Percentiles rank a stretch among this genome's conserved stretches.
Evolutionary conservation across 495 filamentous ascomycete species (phyloP).

Genomic region (Symbiotaphrina buchneri): DNA sequence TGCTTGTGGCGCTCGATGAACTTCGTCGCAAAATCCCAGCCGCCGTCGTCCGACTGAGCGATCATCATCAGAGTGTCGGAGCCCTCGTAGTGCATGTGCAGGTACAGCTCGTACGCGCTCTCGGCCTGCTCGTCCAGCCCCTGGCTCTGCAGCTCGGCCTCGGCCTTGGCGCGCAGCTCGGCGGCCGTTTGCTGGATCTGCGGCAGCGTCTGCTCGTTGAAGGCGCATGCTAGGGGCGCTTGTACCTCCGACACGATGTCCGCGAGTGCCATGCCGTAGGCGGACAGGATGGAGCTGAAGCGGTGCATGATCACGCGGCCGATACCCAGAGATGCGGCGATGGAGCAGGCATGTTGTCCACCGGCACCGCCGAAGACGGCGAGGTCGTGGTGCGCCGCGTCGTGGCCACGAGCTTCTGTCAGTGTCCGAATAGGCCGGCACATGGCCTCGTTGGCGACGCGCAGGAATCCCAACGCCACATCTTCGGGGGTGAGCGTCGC

Average conservation of each 20-base stretch:
- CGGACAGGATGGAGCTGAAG: conserved; percentile 5
- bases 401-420: conserved; percentile 5
- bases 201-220: conserved; percentile 1
- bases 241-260: conserved; percentile 6
- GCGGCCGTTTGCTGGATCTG: conserved; percentile 1
- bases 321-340: conserved; percentile 5
- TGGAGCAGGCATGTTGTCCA: conserved; percentile 6
- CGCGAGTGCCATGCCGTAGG: conserved; percentile 6
- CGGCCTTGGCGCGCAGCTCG: conserved; percentile 1
- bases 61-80: conserved; percentile 31
- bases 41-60: conserved; percentile 13
- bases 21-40: too few species aligned
- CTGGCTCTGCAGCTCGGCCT: not conserved
- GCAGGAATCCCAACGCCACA: conserved; percentile 5
- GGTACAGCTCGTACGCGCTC: conserved; percentile 22
- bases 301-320: conserved; percentile 5
- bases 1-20: conserved; percentile 22
- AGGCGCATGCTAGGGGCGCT: conserved; percentile 3
- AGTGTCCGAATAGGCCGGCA: conserved; percentile 5
- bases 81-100: conserved; percentile 30
- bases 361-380: conserved; percentile 6
- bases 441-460: conserved; percentile 6
- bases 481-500: conserved; percentile 3
- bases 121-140: not conserved
- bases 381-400: conserved; percentile 4